A percentile compares a stretch with the other conserved stretches of the same genome.
Evolutionary conservation across 1,284 basidiomycete genomes (phyloP).

Genomic region (Phlebopus sp.): DNA sequence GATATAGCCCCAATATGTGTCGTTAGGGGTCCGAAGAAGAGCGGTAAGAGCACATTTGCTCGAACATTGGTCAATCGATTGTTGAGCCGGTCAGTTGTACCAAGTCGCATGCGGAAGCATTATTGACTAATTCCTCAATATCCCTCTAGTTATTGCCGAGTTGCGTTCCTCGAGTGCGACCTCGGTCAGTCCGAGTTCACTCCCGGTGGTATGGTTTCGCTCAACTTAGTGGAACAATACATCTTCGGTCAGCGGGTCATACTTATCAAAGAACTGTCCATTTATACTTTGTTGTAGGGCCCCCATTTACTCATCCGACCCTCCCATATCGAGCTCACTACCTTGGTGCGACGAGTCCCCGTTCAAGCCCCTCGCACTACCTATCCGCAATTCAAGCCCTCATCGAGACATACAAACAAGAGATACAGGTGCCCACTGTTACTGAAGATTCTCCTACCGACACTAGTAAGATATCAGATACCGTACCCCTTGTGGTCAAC

Average conservation of each 20-base stretch:
- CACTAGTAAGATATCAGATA: slow-evolving; percentile 45
- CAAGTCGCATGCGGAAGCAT: background rate
- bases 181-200: slow-evolving; percentile 94
- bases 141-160: slow-evolving; percentile 55
- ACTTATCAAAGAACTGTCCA: background rate
- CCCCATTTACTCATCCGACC: slow-evolving; percentile 80
- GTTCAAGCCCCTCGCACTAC: slow-evolving; percentile 79
- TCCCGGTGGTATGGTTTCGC: slow-evolving; percentile 79
- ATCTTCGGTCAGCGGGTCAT: slow-evolving; percentile 57
- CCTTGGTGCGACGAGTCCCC: slow-evolving; percentile 78
- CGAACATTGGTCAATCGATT: slow-evolving; percentile 75
- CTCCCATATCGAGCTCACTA: slow-evolving; percentile 78
- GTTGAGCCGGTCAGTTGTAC: slow-evolving; percentile 46
- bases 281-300: slow-evolving; percentile 47
- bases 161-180: slow-evolving; percentile 92
- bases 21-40: slow-evolving; percentile 82
- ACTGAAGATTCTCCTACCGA: slow-evolving; percentile 24
- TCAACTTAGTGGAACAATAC: slow-evolving; percentile 69
- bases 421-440: slow-evolving; percentile 54
- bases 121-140: background rate
- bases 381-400: slow-evolving; percentile 68
- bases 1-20: slow-evolving; percentile 43
- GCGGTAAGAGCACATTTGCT: slow-evolving; percentile 89
- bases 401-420: slow-evolving; percentile 68
- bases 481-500: slow-evolving; percentile 88